Evolutionary conservation across 768 basidiomycete genomes (phyloP).

Genomic region (Serpula lacrymans): DNA sequence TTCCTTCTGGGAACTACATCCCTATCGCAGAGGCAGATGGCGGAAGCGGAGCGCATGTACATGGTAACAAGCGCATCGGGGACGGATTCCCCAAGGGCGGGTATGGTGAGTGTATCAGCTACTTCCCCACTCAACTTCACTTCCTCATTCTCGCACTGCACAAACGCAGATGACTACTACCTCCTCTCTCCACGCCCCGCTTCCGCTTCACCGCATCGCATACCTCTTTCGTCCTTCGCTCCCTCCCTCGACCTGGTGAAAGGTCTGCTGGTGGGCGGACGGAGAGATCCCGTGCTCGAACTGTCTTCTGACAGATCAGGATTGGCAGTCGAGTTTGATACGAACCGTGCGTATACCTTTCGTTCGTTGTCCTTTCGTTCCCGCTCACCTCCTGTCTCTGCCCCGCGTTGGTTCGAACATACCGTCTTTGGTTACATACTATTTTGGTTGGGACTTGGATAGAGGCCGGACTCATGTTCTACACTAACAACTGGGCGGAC

Average conservation of each 20-base stretch:
- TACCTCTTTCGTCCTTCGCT: slow-evolving; percentile 41
- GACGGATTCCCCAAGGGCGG: slow-evolving; percentile 53
- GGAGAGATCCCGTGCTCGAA: slow-evolving; percentile 45
- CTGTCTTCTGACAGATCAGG: slow-evolving; percentile 58
- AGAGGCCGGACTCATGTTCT: slow-evolving; percentile 79
- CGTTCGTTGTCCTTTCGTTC: background rate
- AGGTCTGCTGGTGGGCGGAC: slow-evolving; percentile 25
- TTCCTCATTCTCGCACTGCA: background rate
- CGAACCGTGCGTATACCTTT: slow-evolving; percentile 57
- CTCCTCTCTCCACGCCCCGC: slow-evolving; percentile 39
- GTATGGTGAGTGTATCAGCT: slow-evolving; percentile 46
- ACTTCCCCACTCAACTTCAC: background rate
- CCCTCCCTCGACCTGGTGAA: slow-evolving; percentile 42
- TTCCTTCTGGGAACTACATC: slow-evolving; percentile 52
- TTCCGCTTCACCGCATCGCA: slow-evolving; percentile 42
- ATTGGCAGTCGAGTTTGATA: slow-evolving; percentile 56
- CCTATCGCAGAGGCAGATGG: slow-evolving; percentile 41
- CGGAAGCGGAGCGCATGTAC: slow-evolving; percentile 39
- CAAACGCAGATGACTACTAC: slow-evolving; percentile 60
- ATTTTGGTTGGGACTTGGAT: no score
- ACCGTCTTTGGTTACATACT: background rate
- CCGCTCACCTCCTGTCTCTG: background rate
- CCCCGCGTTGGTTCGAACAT: no score
- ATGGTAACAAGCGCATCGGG: slow-evolving; percentile 50
- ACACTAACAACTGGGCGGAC: slow-evolving; percentile 55